A percentile compares a stretch with the other conserved stretches of the same genome.
These are phyloP conservation scores for Amanita molliuscula DNA, from an alignment of 768 basidiomycete genomes.

Conservation along the genomic window DNA sequence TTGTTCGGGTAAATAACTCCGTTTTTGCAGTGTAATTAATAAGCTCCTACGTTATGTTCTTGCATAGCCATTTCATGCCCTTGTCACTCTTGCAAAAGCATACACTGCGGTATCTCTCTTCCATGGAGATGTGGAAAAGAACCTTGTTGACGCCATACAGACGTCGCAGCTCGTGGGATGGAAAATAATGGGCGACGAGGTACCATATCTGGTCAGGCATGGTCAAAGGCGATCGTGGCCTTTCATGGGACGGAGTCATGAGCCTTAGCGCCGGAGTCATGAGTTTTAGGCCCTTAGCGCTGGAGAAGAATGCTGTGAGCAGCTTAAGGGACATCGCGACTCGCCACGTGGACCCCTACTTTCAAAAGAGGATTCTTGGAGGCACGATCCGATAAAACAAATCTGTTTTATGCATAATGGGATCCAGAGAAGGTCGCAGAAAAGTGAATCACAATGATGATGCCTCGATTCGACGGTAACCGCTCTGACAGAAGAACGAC, in stretches of 20 bases:
- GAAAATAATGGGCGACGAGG: constrained; percentile 12
- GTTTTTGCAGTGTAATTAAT: background rate
- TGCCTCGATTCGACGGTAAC: background rate
- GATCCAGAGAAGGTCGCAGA: background rate
- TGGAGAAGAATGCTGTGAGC: background rate
- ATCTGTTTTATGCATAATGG: background rate
- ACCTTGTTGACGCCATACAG: constrained; percentile 15
- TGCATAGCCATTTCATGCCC: constrained; percentile 14
- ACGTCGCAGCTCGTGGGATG: constrained; percentile 9
- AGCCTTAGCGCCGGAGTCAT: background rate
- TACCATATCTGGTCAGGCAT: constrained; percentile 16
- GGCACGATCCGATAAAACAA: background rate
- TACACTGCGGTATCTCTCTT: constrained; percentile 13
- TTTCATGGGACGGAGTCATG: background rate
- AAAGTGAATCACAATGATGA: background rate
- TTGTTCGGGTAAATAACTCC: background rate
- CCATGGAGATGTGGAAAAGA: constrained; percentile 12
- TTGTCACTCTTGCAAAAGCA: constrained; percentile 13
- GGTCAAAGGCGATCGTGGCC: background rate
- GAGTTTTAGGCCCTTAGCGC: no score
- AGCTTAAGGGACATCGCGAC: background rate
- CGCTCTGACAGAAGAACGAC: background rate
- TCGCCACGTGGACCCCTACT: background rate
- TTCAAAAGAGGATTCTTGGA: background rate
- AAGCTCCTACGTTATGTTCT: constrained; percentile 13